phyloP scores from a whole-genome alignment of 495 filamentous ascomycete genomes.

The Penicillium macrosclerotiorum region DNA sequence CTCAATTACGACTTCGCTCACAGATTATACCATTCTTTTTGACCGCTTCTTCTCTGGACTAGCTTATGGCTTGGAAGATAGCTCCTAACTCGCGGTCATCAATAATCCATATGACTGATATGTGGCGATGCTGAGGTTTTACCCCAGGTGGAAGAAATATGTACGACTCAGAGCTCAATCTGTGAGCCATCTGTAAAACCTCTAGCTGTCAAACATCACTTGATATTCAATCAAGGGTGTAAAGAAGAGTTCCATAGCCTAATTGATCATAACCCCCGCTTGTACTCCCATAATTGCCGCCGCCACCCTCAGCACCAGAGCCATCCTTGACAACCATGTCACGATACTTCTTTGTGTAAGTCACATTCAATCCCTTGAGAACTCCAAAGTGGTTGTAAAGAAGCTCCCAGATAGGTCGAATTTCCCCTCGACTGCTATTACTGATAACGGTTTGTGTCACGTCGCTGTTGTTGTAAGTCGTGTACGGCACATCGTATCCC shows the following conservation, averaged over 20 bases:
- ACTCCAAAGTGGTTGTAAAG: constrained; percentile 39
- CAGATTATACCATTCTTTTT: too few species aligned
- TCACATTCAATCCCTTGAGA: constrained; percentile 30
- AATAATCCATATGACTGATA: too few species aligned
- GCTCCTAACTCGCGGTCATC: too few species aligned
- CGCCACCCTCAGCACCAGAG: constrained; percentile 31
- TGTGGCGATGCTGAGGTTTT: too few species aligned
- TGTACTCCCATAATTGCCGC: constrained; percentile 33
- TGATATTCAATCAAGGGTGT: constrained; percentile 14
- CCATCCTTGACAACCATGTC: constrained; percentile 22
- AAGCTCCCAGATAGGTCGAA: constrained; percentile 40
- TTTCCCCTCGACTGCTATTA: constrained; percentile 21
- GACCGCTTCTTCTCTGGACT: too few species aligned
- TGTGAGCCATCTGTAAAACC: too few species aligned
- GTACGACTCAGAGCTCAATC: too few species aligned
- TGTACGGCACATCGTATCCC: constrained; percentile 42
- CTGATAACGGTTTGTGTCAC: constrained; percentile 34
- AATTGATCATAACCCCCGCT: constrained; percentile 36
- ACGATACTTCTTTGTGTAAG: constrained; percentile 34
- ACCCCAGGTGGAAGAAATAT: too few species aligned
- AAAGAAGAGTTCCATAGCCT: constrained; percentile 38
- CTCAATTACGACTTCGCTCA: too few species aligned
- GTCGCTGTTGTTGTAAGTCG: constrained; percentile 32
- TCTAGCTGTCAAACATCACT: too few species aligned
- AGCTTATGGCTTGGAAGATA: too few species aligned